Conservation (phyloP, 2,329 filamentous ascomycete genomes). For the Plenodomus tracheiphilus region DNA sequence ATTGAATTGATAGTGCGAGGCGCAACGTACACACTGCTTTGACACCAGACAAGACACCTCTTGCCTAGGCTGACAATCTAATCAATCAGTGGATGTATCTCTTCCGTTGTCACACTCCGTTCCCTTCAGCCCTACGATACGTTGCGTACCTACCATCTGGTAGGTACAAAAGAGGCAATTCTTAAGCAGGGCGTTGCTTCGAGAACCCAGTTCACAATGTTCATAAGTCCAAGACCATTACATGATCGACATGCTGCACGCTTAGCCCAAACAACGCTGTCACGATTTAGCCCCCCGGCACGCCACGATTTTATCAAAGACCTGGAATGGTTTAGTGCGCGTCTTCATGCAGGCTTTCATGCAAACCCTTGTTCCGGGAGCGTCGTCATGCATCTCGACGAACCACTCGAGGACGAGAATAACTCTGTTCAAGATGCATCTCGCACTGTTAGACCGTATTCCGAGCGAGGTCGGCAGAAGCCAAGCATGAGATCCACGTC, state of each 20-base stretch:
- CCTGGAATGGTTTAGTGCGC: conserved; percentile 30
- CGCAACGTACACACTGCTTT: no score
- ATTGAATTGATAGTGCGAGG: no score
- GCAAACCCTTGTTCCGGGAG: conserved; percentile 23
- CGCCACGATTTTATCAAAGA: conserved; percentile 38
- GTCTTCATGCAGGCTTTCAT: no score
- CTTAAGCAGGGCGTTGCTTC: conserved; percentile 1
- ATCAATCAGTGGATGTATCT: no score
- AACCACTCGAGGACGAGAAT: conserved; percentile 40
- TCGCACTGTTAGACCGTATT: conserved; percentile 25
- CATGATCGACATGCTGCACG: conserved; percentile 13
- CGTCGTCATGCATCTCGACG: conserved; percentile 26
- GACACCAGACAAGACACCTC: no score
- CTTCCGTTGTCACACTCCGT: no score
- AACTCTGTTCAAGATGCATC: conserved; percentile 32
- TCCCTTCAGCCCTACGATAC: conserved; percentile 8
- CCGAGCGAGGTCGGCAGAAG: conserved; percentile 31
- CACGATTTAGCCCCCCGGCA: conserved; percentile 11
- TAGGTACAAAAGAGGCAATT: conserved; percentile 13
- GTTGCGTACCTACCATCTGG: conserved; percentile 6
- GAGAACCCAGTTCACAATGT: no score
- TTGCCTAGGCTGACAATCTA: no score
- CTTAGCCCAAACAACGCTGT: conserved; percentile 5
- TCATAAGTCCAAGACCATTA: neutral
- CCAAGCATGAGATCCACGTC: conserved; percentile 13